Conservation (phyloP, 352 stramenopile species). For the Globisporangium nodosum region DNA sequence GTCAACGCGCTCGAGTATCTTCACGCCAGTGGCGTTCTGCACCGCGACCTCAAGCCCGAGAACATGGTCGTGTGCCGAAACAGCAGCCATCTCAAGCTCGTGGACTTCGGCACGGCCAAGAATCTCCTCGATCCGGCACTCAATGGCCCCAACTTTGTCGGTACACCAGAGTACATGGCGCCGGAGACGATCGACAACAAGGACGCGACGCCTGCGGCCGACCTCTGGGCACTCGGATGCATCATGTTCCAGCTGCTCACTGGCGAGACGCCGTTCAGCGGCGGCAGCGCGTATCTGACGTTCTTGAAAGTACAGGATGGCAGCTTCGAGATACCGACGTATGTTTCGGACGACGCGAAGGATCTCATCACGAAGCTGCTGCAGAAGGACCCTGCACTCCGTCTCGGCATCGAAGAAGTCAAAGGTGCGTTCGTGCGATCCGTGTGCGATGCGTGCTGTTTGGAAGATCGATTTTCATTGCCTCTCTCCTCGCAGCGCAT, state of each 20-base stretch:
- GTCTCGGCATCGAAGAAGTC: constrained; percentile 38
- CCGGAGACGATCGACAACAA: constrained; percentile 85
- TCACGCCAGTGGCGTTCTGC: constrained; percentile 89
- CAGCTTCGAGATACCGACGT: constrained; percentile 48
- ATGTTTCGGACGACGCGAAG: constrained; percentile 51
- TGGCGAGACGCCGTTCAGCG: constrained; percentile 75
- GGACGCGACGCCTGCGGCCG: constrained; percentile 42
- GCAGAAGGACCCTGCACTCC: constrained; percentile 29
- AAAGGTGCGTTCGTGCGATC: constrained; percentile 40
- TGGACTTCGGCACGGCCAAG: constrained; percentile 85
- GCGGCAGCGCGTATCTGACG: constrained; percentile 73
- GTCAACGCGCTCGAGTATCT: constrained; percentile 92
- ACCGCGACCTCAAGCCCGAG: constrained; percentile 94
- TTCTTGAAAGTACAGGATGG: constrained; percentile 71
- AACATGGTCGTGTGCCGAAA: constrained; percentile 89
- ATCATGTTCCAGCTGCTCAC: constrained; percentile 74
- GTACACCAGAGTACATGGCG: constrained; percentile 85
- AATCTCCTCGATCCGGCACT: constrained; percentile 48
- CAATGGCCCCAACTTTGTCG: constrained; percentile 85
- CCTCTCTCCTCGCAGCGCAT: constrained; percentile 33
- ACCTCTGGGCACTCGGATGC: constrained; percentile 78
- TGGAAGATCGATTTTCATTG: background rate
- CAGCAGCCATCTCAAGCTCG: constrained; percentile 62
- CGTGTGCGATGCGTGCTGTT: background rate
- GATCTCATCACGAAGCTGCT: constrained; percentile 62